A percentile compares a stretch with the other conserved stretches of the same genome.
These are phyloP conservation scores for Viola pubescens DNA, from an alignment of 441 rosid species.

Conservation along the genomic window DNA sequence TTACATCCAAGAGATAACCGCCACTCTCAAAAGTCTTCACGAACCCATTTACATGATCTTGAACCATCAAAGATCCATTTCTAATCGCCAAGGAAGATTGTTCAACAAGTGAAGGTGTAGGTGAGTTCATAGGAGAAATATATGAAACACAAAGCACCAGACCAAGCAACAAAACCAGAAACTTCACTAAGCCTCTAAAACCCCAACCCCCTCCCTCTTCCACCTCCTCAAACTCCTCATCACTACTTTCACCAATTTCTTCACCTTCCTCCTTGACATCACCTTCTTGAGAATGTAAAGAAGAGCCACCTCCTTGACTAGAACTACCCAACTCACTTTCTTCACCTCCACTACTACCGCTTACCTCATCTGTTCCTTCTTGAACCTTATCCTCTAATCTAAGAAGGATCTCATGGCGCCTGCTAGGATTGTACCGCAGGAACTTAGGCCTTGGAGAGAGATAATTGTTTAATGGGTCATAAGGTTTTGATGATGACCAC, in stretches of 20 bases:
- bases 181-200: slow-evolving; percentile 20
- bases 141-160: slow-evolving; percentile 23
- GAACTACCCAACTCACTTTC: slow-evolving; percentile 3
- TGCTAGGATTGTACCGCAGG: slow-evolving; percentile 34
- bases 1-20: slow-evolving; percentile 7
- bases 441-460: slow-evolving; percentile 43
- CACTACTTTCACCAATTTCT: slow-evolving; percentile 21
- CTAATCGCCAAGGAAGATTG: slow-evolving; percentile 16
- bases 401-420: slow-evolving; percentile 28
- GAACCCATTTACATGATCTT: slow-evolving; percentile 15
- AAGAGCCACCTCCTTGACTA: slow-evolving; percentile 18
- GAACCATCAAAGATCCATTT: slow-evolving; percentile 22
- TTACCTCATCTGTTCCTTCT: not conserved
- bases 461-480: slow-evolving; percentile 24
- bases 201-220: slow-evolving; percentile 28
- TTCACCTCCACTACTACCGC: not conserved
- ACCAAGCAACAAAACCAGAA: slow-evolving; percentile 20
- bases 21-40: slow-evolving; percentile 17
- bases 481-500: slow-evolving; percentile 17
- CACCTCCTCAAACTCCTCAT: slow-evolving; percentile 27
- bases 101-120: slow-evolving; percentile 16
- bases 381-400: slow-evolving; percentile 18
- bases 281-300: slow-evolving; percentile 11
- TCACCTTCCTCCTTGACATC: slow-evolving; percentile 15
- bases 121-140: slow-evolving; percentile 36